Evolutionary conservation across 2,329 filamentous ascomycete species (phyloP), one percentile per base, ranked within the genome.

Genomic region (Pseudomassariella vexata): DNA sequence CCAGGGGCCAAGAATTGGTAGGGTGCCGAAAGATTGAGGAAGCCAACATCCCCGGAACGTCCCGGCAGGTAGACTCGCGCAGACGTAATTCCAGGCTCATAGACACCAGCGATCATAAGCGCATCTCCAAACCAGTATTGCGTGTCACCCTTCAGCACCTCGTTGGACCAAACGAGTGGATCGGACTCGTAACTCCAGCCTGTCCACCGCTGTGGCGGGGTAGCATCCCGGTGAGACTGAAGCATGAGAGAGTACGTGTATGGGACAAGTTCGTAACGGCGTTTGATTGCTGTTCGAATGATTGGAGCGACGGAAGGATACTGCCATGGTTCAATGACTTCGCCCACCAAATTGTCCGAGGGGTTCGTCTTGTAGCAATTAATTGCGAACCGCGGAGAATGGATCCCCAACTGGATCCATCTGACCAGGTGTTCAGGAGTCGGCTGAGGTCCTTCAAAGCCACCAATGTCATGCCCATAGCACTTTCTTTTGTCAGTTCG

Each of bases 311-410:
- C 76, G 21, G 79, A 71, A 0, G 79, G 77, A 47, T 85, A 82
- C 79, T 85, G 85, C 79, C 80, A 86, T 0, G 82, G 82, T 57
- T 85, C 81, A 36, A 86, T 86, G 1, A 86, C 80, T 21, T 83
- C 81, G 6, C 82, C 82, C 16, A 83, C 66, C 0, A 65, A 64
- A 45, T 79, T 85, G 53, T 85, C 76, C 1, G 70, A 61, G 0
- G 73, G 68, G 1, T 70, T 73, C 0, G 82, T 86, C 59, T 86
- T 86, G 70, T 81, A 85, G 55, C 82, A 86, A 55, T 86, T 86
- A 61, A 85, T 85, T 9, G 82, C 78, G 45, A 86, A 85, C 0
- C 82, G 75, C 0, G 77, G 70, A 2, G 79, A 81, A 57, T 85
- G 73, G 38, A 78, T 73, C 5, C 81, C 82, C 2, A 83, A 67